Percentiles rank a stretch among this genome's conserved stretches.
phyloP scores from a whole-genome alignment of 345 rosid genomes.

The Acer saccharum region DNA sequence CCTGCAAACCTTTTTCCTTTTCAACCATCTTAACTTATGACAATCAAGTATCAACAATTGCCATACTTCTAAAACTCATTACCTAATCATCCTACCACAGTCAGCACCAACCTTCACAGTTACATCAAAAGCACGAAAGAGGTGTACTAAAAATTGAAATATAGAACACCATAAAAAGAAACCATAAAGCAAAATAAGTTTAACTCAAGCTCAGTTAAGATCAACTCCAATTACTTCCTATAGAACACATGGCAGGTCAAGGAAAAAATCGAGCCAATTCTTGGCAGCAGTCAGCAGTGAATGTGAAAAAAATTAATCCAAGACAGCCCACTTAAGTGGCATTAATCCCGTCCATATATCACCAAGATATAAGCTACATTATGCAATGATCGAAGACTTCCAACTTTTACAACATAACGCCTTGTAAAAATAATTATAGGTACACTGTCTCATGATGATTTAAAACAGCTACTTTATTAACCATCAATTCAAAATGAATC shows the following conservation, averaged over 20 bases:
- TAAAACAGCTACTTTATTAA: constrained; percentile 3
- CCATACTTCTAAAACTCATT: neutral
- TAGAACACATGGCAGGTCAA: neutral
- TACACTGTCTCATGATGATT: neutral
- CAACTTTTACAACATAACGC: neutral
- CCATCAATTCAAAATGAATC: neutral
- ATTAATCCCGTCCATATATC: constrained; percentile 2
- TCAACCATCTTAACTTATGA: neutral
- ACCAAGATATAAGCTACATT: neutral
- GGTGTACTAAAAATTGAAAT: neutral
- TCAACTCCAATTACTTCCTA: neutral
- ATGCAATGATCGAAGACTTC: neutral
- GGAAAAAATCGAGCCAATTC: neutral
- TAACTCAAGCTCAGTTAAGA: neutral
- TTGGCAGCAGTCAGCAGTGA: neutral
- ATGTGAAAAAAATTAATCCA: neutral
- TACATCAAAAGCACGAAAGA: neutral
- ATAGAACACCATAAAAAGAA: neutral
- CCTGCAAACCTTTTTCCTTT: neutral
- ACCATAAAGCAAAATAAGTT: neutral
- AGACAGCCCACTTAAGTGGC: constrained; percentile 8
- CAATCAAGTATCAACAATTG: neutral
- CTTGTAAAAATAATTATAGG: neutral
- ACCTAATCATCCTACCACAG: neutral
- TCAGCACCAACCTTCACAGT: neutral